Conservation (phyloP, 345 rosid species). For the Pugionium dolabratum region DNA sequence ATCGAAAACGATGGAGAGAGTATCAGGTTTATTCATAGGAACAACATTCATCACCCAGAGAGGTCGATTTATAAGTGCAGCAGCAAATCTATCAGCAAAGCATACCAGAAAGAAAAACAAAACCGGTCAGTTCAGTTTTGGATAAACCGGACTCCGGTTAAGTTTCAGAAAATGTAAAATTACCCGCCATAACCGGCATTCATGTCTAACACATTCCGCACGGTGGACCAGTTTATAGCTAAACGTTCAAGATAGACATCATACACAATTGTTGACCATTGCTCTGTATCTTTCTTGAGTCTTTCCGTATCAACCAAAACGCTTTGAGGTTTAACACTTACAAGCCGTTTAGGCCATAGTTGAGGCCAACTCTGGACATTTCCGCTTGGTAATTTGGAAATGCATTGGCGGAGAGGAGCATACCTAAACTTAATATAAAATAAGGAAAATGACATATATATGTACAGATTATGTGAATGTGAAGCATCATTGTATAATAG, state of each 20-base stretch:
- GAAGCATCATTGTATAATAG: conserved; percentile 3
- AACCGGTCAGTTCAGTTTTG: not conserved
- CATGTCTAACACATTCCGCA: conserved; percentile 92
- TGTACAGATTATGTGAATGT: conserved; percentile 3
- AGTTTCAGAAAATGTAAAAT: conserved; percentile 11
- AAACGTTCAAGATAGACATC: conserved; percentile 62
- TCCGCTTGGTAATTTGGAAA: conserved; percentile 61
- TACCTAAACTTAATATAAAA: conserved; percentile 51
- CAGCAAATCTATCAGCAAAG: conserved; percentile 63
- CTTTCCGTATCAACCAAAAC: conserved; percentile 45
- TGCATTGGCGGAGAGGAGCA: conserved; percentile 59
- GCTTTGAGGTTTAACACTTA: conserved; percentile 53
- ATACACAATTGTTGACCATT: conserved; percentile 69
- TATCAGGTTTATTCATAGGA: conserved; percentile 61
- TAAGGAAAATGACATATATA: not conserved
- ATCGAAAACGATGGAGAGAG: conserved; percentile 63
- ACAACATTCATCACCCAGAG: conserved; percentile 95
- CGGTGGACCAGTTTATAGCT: conserved; percentile 63
- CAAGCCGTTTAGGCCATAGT: conserved; percentile 80
- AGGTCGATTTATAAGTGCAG: conserved; percentile 66
- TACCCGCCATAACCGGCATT: conserved; percentile 97
- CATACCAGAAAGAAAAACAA: not conserved
- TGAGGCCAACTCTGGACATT: conserved; percentile 60
- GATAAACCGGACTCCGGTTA: not conserved
- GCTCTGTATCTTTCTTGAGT: conserved; percentile 59